Evolutionary conservation across 768 basidiomycete species (phyloP).

Genomic region (Trametes villosa): DNA sequence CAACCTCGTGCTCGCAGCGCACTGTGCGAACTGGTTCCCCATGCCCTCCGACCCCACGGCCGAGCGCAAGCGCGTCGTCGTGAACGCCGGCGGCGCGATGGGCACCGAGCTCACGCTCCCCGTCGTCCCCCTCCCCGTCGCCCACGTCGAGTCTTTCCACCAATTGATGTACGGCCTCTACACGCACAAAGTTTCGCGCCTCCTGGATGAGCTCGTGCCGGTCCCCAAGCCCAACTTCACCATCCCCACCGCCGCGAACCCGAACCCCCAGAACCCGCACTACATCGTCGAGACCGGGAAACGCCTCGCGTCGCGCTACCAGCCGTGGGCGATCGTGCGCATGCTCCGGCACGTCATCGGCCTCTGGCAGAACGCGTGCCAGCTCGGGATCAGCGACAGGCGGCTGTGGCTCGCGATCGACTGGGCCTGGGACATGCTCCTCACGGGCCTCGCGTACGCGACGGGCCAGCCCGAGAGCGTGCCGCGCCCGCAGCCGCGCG

Average conservation of each 20-base stretch:
- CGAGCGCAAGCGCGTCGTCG: conserved; percentile 13
- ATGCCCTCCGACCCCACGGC: conserved; percentile 42
- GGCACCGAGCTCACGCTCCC: conserved; percentile 48
- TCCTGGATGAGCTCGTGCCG: conserved; percentile 69
- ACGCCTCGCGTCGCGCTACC: conserved; percentile 32
- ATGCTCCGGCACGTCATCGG: conserved; percentile 58
- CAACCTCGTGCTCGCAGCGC: conserved; percentile 61
- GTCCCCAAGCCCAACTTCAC: conserved; percentile 38
- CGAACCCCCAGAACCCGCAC: conserved; percentile 28
- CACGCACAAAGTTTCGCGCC: conserved; percentile 58
- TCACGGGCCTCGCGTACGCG: conserved; percentile 50
- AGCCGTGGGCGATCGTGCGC: conserved; percentile 49
- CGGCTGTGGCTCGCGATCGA: conserved; percentile 71
- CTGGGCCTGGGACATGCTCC: conserved; percentile 65
- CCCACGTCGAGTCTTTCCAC: conserved; percentile 70
- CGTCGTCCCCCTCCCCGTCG: conserved; percentile 70
- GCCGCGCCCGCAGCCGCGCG: conserved; percentile 11
- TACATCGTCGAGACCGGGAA: conserved; percentile 28
- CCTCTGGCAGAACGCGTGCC: conserved; percentile 73
- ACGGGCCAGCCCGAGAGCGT: conserved; percentile 16
- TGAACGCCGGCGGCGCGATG: conserved; percentile 16
- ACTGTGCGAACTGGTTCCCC: conserved; percentile 60
- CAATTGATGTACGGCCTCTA: conserved; percentile 71
- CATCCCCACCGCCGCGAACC: conserved; percentile 20
- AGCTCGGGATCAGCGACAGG: conserved; percentile 69